Base-by-base conservation (phyloP, 179 eudicot species). In the Beta corolliflora region DNA sequence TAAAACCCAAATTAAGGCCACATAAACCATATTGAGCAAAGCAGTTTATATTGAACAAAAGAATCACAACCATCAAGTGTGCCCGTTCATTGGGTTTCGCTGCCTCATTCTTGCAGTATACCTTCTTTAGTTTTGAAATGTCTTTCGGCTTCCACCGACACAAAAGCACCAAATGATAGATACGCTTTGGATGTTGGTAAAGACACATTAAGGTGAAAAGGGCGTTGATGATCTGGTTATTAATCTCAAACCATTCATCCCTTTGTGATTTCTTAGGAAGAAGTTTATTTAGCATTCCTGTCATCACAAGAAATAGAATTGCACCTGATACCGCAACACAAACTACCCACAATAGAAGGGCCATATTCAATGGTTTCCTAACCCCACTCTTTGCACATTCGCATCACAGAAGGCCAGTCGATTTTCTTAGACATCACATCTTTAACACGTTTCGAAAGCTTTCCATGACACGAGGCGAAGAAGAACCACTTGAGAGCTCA, bases 11-110 rank as follows among this genome's bases (percentile, higher is more conserved):
- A 64, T 92, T 92, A 76, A 94, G 93, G 53, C 90, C 96, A 81
- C 99, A 96, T 41, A 90, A 83, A 19, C 88, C 97, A 86, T 96
- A 96, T 79, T 96, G 99, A 5, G 94, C 98, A 79, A 96, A 91
- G 77, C 99, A 96, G 75, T 94, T 92, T 3, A 94, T n/a, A 70
- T 94, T 89, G 36, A 92, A 91, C 48, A 96, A 79, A 66, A 78
- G 5, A 41, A 96, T 65, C 41, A 96, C 98, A n/a, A 91, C 88
- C 92, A 91, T 87, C 92, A 95, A 91, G 70, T 95, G 99, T 3
- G 77, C 81, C 88, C 97, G 86, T 72, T 95, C 99, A 3, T 91
- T 88, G 54, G 98, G 99, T 80, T 95, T 94, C 68, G 88, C 88
- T 29, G 90, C 83, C 36, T 90, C 98, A 29, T 94, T 86, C 77